Evolutionary conservation across 2,329 filamentous ascomycete species (phyloP), one percentile per base, ranked within the genome.

Genomic region (Exophiala sp.): DNA sequence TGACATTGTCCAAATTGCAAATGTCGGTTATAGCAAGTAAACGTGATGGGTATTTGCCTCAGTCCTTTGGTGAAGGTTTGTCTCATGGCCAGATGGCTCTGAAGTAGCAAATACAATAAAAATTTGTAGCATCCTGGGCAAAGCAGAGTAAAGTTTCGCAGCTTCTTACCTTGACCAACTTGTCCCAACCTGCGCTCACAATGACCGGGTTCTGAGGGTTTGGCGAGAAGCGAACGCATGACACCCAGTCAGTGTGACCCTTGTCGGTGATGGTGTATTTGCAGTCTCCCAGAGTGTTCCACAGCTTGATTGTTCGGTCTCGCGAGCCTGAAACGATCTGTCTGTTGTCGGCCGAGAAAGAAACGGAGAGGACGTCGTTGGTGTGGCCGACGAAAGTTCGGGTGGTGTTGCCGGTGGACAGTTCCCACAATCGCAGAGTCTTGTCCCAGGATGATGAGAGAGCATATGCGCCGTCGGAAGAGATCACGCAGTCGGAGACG

Each of bases 181-280:
- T 99, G 84, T 99, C 94, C 94, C 94, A 99, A 71, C 91, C 91
- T 78, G 88, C 86, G 75, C 88, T 95, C 75, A 99, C 94, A 75
- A 99, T 99, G 76, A 99, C 94, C 68, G 94, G 92, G 87, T 97
- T 99, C 84, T 97, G 92, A 72, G 94, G 94, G 86, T 99, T 99
- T 75, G 94, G 94, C 80, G 89, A 95, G 89, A 99, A 99, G 78
- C 94, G 88, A 68, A 99, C 94, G 83, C 92, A 97, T 63, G 92
- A 96, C 69, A 96, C 94, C 94, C 94, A 99, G 80, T 99, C 94
- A 78, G 90, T 90, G 85, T 99, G 94, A 75, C 94, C 94, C 88
- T 99, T 99, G 76, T 99, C 94, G 79, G 90, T 95, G 84, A 99
- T 97, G 82, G 92, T 99, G 87, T 86, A 99, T 85, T 99, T 99